Base-by-base conservation (phyloP, 257 asterid genomes). In the Petrea volubilis region DNA sequence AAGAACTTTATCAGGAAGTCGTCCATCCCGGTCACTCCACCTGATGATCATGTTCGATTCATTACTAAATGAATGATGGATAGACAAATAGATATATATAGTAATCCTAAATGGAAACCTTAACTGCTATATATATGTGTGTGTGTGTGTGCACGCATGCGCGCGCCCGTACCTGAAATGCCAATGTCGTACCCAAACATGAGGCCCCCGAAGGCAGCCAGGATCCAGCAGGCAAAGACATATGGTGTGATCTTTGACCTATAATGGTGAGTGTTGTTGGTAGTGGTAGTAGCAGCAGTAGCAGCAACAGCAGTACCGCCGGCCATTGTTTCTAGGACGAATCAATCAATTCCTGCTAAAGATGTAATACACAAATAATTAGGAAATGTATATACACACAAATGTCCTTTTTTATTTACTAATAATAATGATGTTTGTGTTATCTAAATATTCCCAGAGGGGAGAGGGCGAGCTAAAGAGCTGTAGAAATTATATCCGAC, bases 21-120 rank as follows among this genome's bases (percentile, higher is more conserved):
- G 63, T 87, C 96, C 96, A 90, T 90, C 5, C 87, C 87, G 0
- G 92, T 72, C 17, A 90, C 95, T 55, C 96, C 96, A 24, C 96
- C 96, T 90, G 65, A 23, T 38, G 31, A 20, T 38, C 43, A 41
- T 7, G 49, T 58, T 24, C 12, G 15, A 33, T 10, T 31, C 20
- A 6, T 7, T n/a, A 47, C 23, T n/a, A 7, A 51, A 1, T 7
- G 21, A 21, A 20, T 3, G 7, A 20, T 12, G 2, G 21, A 51
- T 51, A 4, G 12, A 15, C 6, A 18, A 21, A 18, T 1, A 13
- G 2, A 13, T 10, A 12, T 41, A 9, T 46, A 14, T n/a, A 46
- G 23, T 15, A 46, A 44, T 7, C 3, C 10, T 38, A 3, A 7
- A 2, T 15, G 50, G 5, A 15, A 44, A 11, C 18, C 15, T 1